Evolutionary conservation across 805 yeast species (phyloP), one percentile per base, ranked within the genome.

Genomic region (Maudiozyma turicensis): DNA sequence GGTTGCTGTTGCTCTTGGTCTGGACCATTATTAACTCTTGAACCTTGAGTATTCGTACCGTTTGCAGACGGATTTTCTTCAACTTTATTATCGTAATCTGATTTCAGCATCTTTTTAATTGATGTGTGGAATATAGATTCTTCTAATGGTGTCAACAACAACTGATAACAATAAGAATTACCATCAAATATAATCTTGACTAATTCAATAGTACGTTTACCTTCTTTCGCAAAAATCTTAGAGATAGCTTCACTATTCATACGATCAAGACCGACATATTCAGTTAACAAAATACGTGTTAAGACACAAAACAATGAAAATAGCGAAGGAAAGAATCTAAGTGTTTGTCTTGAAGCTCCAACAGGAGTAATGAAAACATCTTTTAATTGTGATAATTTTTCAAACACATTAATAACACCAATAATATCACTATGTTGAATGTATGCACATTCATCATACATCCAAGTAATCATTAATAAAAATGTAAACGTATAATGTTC

Each of bases 191-290:
- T 43, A n/a, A 50, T 46, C 5, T 50, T 48, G 1, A 54, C 51
- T 8, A 55, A 40, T 13, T 51, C 53, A 2, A 46, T 49, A 8
- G 58, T 42, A 20, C 52, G 56, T 1, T 91, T 87, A 53, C 86
- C 72, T 59, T 79, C 82, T 26, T 43, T 20, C 3, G 7, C 15
- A n/a, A 44, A 47, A 5, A 33, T 43, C 11, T 42, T 29, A 42
- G 32, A 43, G 43, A 40, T 31, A 14, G 34, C 35, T 14, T 42
- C 37, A 30, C 35, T 31, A 15, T 30, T 42, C 37, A 42, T 31
- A 11, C 44, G 28, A 8, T 42, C 37, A 8, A 42, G 13, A 7
- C 44, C 44, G 15, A 42, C 44, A 42, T 42, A 42, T 15, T 42
- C 44, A 3, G 44, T 42, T n/a, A 42, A 32, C 29, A 45, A 11